Evolutionary conservation across 129 eudicot genomes (phyloP).

Genomic region (Pittosporum tobira): DNA sequence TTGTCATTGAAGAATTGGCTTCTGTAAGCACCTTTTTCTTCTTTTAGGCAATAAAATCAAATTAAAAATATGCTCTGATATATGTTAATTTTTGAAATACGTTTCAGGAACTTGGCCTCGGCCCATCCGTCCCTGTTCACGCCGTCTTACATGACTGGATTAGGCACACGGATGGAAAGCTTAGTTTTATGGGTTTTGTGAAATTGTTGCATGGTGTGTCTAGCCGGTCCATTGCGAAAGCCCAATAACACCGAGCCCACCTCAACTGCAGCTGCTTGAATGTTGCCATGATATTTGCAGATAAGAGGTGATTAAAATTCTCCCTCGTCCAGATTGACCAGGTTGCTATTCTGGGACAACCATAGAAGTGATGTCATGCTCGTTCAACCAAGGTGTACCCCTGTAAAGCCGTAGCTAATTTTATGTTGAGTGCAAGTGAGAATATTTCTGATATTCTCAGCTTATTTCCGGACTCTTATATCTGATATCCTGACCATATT

Average conservation of each 20-base stretch:
- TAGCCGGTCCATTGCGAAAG: slow-evolving; percentile 57
- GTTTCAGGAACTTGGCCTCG: slow-evolving; percentile 80
- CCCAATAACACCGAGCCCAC: slow-evolving; percentile 33
- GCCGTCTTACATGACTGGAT: slow-evolving; percentile 94
- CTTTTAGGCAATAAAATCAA: background rate
- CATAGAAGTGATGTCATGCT: background rate
- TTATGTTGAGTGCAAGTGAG: background rate
- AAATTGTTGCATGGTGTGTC: slow-evolving; percentile 85
- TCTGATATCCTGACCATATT: too few relatives aligned
- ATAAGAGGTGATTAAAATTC: background rate
- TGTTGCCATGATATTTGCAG: background rate
- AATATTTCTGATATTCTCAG: background rate
- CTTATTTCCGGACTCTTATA: too few relatives aligned
- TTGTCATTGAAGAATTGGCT: slow-evolving; percentile 89
- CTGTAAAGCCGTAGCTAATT: slow-evolving; percentile 1
- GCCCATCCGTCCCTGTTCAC: slow-evolving; percentile 88
- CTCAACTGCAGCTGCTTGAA: too few relatives aligned
- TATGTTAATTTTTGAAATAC: background rate
- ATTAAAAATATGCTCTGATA: too few relatives aligned
- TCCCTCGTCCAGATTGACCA: background rate
- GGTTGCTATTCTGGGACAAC: background rate
- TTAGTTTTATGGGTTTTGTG: slow-evolving; percentile 88
- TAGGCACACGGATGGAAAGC: slow-evolving; percentile 93
- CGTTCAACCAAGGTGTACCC: too few relatives aligned
- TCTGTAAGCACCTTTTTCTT: slow-evolving; percentile 41